Evolutionary conservation across 768 basidiomycete genomes (phyloP).

Genomic region (Tylopilus cervinicoccineus): DNA sequence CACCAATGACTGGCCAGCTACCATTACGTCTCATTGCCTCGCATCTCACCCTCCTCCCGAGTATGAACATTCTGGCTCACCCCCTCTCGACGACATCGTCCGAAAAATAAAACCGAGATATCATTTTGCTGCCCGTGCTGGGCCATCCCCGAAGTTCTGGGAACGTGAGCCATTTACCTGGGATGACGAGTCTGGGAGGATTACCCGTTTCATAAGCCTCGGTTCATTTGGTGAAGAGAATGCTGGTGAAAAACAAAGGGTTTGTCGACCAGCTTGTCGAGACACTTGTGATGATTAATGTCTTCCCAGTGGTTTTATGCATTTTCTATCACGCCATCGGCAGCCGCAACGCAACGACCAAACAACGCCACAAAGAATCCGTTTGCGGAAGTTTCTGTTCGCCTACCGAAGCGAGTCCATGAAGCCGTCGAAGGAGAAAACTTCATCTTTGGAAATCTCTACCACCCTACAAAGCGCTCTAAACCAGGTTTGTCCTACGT

Average conservation of each 20-base stretch:
- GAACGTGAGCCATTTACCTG: conserved; percentile 91
- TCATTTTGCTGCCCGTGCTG: conserved; percentile 70
- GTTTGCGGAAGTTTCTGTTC: conserved; percentile 42
- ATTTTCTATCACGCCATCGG: conserved; percentile 71
- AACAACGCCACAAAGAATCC: conserved; percentile 70
- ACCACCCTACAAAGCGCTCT: conserved; percentile 53
- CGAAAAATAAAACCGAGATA: conserved; percentile 77
- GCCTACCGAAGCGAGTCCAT: conserved; percentile 50
- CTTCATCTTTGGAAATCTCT: conserved; percentile 65
- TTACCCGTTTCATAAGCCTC: conserved; percentile 76
- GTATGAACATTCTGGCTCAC: conserved; percentile 42
- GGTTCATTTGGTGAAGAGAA: conserved; percentile 77
- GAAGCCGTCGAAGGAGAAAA: conserved; percentile 50
- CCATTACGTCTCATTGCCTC: conserved; percentile 58
- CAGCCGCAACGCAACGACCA: conserved; percentile 42
- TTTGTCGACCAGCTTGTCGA: conserved; percentile 36
- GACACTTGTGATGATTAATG: conserved; percentile 7
- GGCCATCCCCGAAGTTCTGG: conserved; percentile 79
- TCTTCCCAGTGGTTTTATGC: conserved; percentile 90
- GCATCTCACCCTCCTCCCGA: conserved; percentile 44
- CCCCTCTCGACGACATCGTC: conserved; percentile 62
- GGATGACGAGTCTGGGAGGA: conserved; percentile 64
- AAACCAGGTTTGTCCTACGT: conserved; percentile 43
- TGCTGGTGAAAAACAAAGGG: conserved; percentile 76
- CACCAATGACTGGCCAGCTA: conserved; percentile 72